Conservation (phyloP, 495 filamentous ascomycete genomes). For the Penicilliopsis zonata region DNA sequence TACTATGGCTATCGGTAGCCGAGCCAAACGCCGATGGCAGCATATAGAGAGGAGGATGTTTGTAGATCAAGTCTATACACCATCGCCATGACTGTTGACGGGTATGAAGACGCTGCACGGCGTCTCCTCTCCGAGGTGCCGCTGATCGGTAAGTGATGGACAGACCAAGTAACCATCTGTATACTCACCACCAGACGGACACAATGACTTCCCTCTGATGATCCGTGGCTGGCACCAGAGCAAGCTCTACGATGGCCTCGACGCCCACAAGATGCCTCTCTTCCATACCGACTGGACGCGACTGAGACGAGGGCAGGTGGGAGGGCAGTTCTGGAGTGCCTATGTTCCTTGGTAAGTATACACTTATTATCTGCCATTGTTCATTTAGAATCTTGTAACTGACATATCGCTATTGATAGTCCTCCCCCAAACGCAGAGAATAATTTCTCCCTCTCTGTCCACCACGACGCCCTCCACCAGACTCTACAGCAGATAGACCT, state of each 20-base stretch:
- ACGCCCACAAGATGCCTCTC: conserved; percentile 52
- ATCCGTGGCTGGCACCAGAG: conserved; percentile 60
- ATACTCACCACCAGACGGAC: no score
- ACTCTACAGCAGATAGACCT: conserved; percentile 81
- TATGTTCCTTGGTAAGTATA: conserved; percentile 56
- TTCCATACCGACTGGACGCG: conserved; percentile 79
- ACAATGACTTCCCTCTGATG: conserved; percentile 72
- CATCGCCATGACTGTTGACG: no score
- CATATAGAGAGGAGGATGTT: no score
- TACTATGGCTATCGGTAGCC: no score
- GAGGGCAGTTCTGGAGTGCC: conserved; percentile 84
- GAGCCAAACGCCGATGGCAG: no score
- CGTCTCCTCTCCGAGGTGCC: conserved; percentile 61
- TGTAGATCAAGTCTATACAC: no score
- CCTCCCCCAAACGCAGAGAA: conserved; percentile 43
- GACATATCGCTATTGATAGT: no score
- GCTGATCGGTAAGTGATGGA: conserved; percentile 69
- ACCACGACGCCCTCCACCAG: conserved; percentile 46
- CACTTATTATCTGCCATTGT: no score
- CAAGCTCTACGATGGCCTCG: conserved; percentile 72
- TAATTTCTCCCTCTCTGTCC: no score
- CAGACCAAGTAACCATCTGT: no score
- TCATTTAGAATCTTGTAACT: no score
- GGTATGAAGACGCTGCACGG: no score
- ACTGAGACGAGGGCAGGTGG: conserved; percentile 33